phyloP scores from a whole-genome alignment of 768 basidiomycete genomes.

The Leccinum ochraceum region DNA sequence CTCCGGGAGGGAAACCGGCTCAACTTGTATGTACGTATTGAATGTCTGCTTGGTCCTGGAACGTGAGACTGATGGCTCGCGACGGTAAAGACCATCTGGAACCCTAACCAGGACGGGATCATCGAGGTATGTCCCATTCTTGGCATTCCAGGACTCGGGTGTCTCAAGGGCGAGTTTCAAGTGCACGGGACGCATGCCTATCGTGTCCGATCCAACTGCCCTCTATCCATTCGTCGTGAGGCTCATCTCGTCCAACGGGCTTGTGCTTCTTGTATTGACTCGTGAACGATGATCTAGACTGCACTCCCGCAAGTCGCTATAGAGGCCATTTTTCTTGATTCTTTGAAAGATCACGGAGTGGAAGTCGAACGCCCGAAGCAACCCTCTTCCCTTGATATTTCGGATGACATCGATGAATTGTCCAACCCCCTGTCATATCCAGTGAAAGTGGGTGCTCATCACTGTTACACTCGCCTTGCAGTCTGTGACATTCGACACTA shows the following conservation, averaged over 20 bases:
- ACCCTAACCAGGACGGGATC: background rate
- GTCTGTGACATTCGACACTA: background rate
- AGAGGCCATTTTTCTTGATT: background rate
- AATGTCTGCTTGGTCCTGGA: background rate
- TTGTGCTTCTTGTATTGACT: background rate
- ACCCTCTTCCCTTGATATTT: background rate
- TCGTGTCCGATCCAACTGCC: background rate
- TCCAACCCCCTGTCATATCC: background rate
- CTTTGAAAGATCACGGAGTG: background rate
- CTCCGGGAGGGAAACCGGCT: background rate
- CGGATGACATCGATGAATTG: background rate
- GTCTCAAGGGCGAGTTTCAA: background rate
- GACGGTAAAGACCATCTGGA: background rate
- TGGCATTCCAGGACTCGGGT: background rate
- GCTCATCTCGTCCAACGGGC: background rate
- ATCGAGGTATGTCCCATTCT: background rate
- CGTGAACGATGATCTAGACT: background rate
- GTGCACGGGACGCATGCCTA: background rate
- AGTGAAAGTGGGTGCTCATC: background rate
- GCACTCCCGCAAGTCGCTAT: background rate
- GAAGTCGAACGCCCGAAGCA: background rate
- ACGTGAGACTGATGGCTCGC: background rate
- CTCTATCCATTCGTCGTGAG: background rate
- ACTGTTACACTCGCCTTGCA: background rate
- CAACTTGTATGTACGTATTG: background rate